Evolutionary conservation across 805 yeast genomes (phyloP), one percentile per base, ranked within the genome.

Genomic region (Lachancea sp.): DNA sequence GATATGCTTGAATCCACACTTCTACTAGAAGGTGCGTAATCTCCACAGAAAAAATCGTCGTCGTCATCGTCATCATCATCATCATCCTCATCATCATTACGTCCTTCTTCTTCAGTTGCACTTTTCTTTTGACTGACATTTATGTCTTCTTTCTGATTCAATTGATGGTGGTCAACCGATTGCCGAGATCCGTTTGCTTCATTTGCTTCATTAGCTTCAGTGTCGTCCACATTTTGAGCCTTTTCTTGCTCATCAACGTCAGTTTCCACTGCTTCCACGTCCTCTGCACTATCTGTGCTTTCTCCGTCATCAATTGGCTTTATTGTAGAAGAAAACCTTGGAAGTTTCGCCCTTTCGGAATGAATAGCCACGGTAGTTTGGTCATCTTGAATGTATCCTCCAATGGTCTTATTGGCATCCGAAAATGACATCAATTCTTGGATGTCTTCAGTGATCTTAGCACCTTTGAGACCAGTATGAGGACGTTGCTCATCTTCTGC

Each of bases 391-490:
- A 40, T 22, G 26, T 45, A 45, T 19, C 48, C 48, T 11, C 48
- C 48, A 41, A 45, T 36, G 12, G 48, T 45, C 30, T 36, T 45
- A 18, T 45, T 45, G 6, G 48, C 48, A 19, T 44, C 47, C 3
- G 40, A 27, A 30, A 38, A 44, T 13, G 47, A 44, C 20, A 44
- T 19, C 39, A 38, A 32, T 18, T 44, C 47, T 40, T 44, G 40
- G 9, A 44, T 44, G 27, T 44, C 36, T 6, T 38, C 38, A 13
- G 47, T 44, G 11, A 44, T 26, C 13, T 12, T 39, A 18, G 47
- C 47, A 3, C 47, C 47, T 12, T 39, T 44, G 12, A 44, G 27
- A 16, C 32, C 43, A 7, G 40, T 35, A 19, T 44, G 47, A 4
- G 47, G 25, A 15, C 29, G 42, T 22, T 33, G 43, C 20, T 44